These are phyloP conservation scores for Fusarium camptoceras DNA, from an alignment of 2,329 filamentous ascomycete species.

Conservation along the genomic window DNA sequence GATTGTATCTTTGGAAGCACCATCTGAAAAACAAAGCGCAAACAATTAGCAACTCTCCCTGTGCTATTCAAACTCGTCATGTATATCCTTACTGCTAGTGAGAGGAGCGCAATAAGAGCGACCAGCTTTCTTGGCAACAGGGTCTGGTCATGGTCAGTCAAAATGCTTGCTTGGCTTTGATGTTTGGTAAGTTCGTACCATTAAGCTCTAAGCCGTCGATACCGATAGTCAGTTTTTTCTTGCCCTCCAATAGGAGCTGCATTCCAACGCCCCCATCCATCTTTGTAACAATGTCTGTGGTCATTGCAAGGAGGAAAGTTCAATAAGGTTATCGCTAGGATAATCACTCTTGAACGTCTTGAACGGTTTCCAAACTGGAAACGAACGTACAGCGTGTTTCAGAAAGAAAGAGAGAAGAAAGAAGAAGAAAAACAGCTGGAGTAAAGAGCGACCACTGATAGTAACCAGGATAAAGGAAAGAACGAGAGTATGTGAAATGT, in stretches of 20 bases:
- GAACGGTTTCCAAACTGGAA: slow-evolving; percentile 8
- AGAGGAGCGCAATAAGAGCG: slow-evolving; percentile 43
- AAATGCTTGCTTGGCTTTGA: not conserved
- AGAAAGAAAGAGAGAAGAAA: not conserved
- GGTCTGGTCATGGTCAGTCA: slow-evolving; percentile 40
- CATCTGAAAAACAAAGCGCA: slow-evolving; percentile 28
- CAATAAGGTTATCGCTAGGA: not conserved
- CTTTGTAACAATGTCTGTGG: slow-evolving; percentile 23
- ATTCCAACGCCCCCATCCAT: slow-evolving; percentile 45
- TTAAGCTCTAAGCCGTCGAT: slow-evolving; percentile 49
- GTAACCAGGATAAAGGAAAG: not conserved
- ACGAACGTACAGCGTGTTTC: not conserved
- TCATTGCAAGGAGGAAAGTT: not conserved
- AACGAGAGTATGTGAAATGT: not conserved
- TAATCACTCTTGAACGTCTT: not conserved
- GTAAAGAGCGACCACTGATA: slow-evolving; percentile 13
- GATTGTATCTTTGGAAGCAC: slow-evolving; percentile 58
- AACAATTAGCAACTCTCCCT: slow-evolving; percentile 11
- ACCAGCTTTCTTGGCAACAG: slow-evolving; percentile 32
- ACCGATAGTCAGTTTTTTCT: slow-evolving; percentile 50
- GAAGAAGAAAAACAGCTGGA: not conserved
- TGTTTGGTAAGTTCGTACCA: slow-evolving; percentile 48
- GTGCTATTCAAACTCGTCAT: not conserved
- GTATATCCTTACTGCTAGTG: slow-evolving; percentile 27
- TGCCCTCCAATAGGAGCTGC: slow-evolving; percentile 48